Evolutionary conservation across 495 filamentous ascomycete species (phyloP), one percentile per base, ranked within the genome.

Genomic region (Astrothelium macrocarpum): DNA sequence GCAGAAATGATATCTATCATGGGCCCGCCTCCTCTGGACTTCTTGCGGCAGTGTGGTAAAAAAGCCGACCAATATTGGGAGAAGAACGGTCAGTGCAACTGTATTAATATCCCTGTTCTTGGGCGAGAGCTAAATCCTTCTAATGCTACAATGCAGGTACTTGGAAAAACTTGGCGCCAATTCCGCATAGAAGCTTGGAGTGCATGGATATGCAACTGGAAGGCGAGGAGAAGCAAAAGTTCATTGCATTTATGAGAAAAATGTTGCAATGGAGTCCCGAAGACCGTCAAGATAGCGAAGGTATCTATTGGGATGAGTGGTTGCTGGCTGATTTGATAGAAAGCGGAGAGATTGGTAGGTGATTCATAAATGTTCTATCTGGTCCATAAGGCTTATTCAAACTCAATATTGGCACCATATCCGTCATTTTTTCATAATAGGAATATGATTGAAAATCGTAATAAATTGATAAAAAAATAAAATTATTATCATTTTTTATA

Each of bases 1-100:
- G 75, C 74, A 25, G 70, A 74, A 60, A 71, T 78, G 62, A 59
- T 74, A 32, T 66, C 70, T 23, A 56, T 73, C 25, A 62, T 76
- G 26, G 75, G 75, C 32, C 70, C 71, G 60, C 74, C 65, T 16
- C 72, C 67, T 12, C n/a, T 58, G 23, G 65, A 65, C 2, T 72
- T 74, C 59, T 60, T 74, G 42, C 32, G 39, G n/a, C 36, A 62
- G 16, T 26, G 20, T 25, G 62, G 46, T 39, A 31, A 64, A 23
- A 60, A 59, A 9, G 45, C 32, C 32, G 5, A 29, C 20, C 32
- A 34, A 56, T 62, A 39, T 61, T 62, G 53, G 46, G 62, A 67
- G 39, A 12, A 23, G 4, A 60, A 64, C 16, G 62, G 62, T 64
- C 9, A 66, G 2, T 32, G 65, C 9, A 14, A 64, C 59, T 72